Conservation (phyloP, 768 basidiomycete species). For the Lactarius psammicola region DNA sequence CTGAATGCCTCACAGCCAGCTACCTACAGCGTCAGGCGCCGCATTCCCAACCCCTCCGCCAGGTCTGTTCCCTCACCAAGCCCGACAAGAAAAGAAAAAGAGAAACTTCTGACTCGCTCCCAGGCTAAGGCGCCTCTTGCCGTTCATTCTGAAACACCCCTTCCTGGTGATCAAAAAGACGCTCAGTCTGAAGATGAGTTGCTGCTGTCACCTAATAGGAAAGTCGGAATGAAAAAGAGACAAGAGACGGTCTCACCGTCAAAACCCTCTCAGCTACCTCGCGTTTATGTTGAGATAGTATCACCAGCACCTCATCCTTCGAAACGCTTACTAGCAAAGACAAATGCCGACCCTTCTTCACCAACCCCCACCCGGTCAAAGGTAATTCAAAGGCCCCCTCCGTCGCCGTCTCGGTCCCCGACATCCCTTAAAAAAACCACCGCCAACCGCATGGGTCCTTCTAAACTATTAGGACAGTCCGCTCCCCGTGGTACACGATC, state of each 20-base stretch:
- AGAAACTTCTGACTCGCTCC: slow-evolving; percentile 18
- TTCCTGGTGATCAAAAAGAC: slow-evolving; percentile 1
- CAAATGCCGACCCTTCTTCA: neutral
- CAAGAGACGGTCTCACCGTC: neutral
- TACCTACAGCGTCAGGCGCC: neutral
- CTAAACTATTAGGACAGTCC: neutral
- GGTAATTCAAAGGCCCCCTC: neutral
- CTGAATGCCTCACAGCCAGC: neutral
- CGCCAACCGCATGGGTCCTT: neutral
- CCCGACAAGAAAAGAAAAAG: slow-evolving; percentile 6
- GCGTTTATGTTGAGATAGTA: slow-evolving; percentile 14
- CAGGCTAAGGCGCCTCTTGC: neutral
- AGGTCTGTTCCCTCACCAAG: neutral
- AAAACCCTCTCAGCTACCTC: slow-evolving; percentile 19
- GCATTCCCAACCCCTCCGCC: neutral
- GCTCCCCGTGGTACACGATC: slow-evolving; percentile 5
- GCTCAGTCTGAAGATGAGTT: slow-evolving; percentile 27
- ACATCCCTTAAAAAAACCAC: neutral
- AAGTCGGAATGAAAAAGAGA: neutral
- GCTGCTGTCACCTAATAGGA: slow-evolving; percentile 12
- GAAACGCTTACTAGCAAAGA: slow-evolving; percentile 8
- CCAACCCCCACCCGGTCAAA: slow-evolving; percentile 21
- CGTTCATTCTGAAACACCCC: neutral
- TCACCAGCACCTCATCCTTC: slow-evolving; percentile 19
- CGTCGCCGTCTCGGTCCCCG: slow-evolving; percentile 3